Percentiles rank a stretch among this genome's conserved stretches.
Conservation (phyloP, 768 basidiomycete genomes). For the Agrocybe chaxingu region DNA sequence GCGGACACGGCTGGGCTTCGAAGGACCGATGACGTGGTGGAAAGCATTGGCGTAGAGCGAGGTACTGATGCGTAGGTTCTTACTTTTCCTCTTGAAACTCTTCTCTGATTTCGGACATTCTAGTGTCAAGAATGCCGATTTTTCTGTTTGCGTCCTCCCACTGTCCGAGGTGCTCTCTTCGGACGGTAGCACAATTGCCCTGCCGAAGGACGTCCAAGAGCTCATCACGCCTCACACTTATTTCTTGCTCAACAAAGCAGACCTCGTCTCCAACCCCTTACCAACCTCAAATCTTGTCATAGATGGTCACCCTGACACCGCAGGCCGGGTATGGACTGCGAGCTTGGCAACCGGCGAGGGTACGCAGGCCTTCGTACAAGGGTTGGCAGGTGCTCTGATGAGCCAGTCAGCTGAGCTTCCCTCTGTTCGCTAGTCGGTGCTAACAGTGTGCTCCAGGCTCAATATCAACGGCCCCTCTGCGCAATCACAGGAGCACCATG, state of each 20-base stretch:
- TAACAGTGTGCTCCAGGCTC: slow-evolving; percentile 5
- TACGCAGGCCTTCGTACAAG: slow-evolving; percentile 54
- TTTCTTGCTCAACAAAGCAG: slow-evolving; percentile 78
- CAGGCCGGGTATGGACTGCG: slow-evolving; percentile 45
- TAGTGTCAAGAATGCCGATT: slow-evolving; percentile 66
- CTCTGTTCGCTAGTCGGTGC: background rate
- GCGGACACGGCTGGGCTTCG: slow-evolving; percentile 88
- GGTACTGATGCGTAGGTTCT: slow-evolving; percentile 62
- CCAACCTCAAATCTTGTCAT: background rate
- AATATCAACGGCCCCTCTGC: slow-evolving; percentile 6
- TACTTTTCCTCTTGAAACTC: background rate
- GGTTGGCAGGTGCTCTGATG: slow-evolving; percentile 50
- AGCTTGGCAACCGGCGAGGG: slow-evolving; percentile 64
- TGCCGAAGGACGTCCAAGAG: slow-evolving; percentile 45
- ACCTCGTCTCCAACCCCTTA: slow-evolving; percentile 34
- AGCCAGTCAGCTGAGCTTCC: slow-evolving; percentile 34
- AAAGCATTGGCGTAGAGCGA: slow-evolving; percentile 77
- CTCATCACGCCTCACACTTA: slow-evolving; percentile 58
- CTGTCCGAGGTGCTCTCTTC: slow-evolving; percentile 42
- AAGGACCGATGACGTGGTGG: slow-evolving; percentile 64
- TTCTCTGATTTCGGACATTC: background rate
- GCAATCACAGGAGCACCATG: slow-evolving; percentile 17
- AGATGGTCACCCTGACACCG: background rate
- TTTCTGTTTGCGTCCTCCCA: slow-evolving; percentile 80
- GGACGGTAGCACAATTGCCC: slow-evolving; percentile 12